Conservation (phyloP, 108 stramenopile species). For the Fragilariopsis cylindrus region DNA sequence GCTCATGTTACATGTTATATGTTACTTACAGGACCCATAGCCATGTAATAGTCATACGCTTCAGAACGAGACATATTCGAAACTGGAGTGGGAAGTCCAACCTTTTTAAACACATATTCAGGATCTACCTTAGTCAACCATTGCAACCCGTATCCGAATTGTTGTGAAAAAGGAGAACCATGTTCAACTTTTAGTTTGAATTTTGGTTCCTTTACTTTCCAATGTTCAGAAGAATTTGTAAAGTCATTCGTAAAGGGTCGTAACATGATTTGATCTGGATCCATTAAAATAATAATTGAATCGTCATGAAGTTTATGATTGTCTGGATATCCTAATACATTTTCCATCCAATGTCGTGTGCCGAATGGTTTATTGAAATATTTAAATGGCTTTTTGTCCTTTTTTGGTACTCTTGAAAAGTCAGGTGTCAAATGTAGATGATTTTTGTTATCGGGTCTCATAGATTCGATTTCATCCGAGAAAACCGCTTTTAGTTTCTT, state of each 20-base stretch:
- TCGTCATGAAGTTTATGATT: slow-evolving; percentile 55
- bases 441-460: slow-evolving; percentile 56
- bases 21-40: slow-evolving; percentile 56
- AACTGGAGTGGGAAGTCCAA: slow-evolving; percentile 49
- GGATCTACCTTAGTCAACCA: slow-evolving; percentile 65
- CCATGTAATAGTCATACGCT: slow-evolving; percentile 52
- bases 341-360: slow-evolving; percentile 76
- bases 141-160: slow-evolving; percentile 86
- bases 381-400: slow-evolving; percentile 32
- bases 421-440: slow-evolving; percentile 83
- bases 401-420: slow-evolving; percentile 20
- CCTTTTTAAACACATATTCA: slow-evolving; percentile 37
- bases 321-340: slow-evolving; percentile 59
- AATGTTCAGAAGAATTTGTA: slow-evolving; percentile 54
- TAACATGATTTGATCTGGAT: slow-evolving; percentile 81
- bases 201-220: slow-evolving; percentile 31
- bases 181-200: slow-evolving; percentile 59
- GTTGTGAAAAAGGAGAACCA: slow-evolving; percentile 89
- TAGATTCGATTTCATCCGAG: slow-evolving; percentile 34
- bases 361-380: slow-evolving; percentile 96
- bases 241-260: slow-evolving; percentile 86
- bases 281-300: slow-evolving; percentile 71
- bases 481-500: slow-evolving; percentile 25
- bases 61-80: slow-evolving; percentile 49
- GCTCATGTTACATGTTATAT: background rate